phyloP scores from a whole-genome alignment of 192 early-diverging fungal genomes.

The Cladochytrium replicatum region DNA sequence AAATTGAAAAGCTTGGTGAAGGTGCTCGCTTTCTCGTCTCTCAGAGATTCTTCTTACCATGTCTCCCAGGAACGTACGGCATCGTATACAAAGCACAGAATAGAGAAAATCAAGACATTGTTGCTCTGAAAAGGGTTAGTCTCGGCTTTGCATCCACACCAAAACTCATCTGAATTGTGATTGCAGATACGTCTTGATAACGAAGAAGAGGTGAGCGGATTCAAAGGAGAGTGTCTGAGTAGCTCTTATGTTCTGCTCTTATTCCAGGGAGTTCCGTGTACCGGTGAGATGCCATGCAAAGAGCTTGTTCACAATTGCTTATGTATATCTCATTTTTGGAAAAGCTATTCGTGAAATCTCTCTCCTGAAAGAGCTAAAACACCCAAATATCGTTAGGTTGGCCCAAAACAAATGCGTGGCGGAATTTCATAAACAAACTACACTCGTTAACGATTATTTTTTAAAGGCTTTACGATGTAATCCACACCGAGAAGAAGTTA shows the following conservation, averaged over 20 bases:
- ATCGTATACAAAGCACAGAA: slow-evolving; percentile 99
- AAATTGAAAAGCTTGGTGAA: slow-evolving; percentile 98
- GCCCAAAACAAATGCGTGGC: slow-evolving; percentile 59
- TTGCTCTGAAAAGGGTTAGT: slow-evolving; percentile 82
- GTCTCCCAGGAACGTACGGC: slow-evolving; percentile 63
- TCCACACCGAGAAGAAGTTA: slow-evolving; percentile 85
- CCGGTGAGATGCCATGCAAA: slow-evolving; percentile 5
- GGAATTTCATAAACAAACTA: not conserved
- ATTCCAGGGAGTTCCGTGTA: slow-evolving; percentile 16
- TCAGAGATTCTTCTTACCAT: not conserved
- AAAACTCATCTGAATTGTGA: not conserved
- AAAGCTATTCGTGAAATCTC: slow-evolving; percentile 53
- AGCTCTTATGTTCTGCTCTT: not conserved
- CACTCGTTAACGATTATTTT: not conserved
- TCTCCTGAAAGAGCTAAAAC: slow-evolving; percentile 52
- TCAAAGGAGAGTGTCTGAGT: not conserved
- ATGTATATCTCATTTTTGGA: slow-evolving; percentile 3
- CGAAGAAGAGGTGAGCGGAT: not conserved
- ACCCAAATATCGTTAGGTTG: slow-evolving; percentile 65
- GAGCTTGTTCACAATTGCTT: slow-evolving; percentile 3
- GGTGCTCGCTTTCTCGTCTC: slow-evolving; percentile 24
- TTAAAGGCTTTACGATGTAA: slow-evolving; percentile 74
- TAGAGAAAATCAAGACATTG: slow-evolving; percentile 87
- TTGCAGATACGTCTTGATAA: not conserved
- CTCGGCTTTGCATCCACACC: slow-evolving; percentile 14